These are phyloP conservation scores for Eleusine coracana DNA, from an alignment of 176 grass and related monocot species.

Conservation along the genomic window DNA sequence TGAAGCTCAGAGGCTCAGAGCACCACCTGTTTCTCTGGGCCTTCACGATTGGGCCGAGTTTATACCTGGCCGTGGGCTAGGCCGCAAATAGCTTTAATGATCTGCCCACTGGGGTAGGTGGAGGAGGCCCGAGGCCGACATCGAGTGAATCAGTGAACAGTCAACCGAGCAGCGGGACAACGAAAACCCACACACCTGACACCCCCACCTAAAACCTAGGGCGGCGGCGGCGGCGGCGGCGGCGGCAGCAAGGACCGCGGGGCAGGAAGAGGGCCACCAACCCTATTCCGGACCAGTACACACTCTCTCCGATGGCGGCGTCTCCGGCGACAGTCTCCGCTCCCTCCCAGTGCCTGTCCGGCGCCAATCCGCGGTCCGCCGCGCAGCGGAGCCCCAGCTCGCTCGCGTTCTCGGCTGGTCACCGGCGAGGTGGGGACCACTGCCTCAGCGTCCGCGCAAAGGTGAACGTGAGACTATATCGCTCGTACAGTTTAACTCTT, in stretches of 20 bases:
- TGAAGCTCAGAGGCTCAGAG: too few relatives aligned
- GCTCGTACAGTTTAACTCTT: not conserved
- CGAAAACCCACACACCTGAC: not conserved
- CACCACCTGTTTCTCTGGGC: not conserved
- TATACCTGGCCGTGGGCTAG: not conserved
- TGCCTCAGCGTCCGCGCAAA: conserved; percentile 18
- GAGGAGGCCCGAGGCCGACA: not conserved
- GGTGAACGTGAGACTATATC: conserved; percentile 1
- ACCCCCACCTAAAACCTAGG: conserved; percentile 30
- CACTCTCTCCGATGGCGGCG: conserved; percentile 21
- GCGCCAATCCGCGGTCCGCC: not conserved
- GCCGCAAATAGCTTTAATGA: not conserved
- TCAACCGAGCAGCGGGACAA: not conserved
- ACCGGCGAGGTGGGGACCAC: not conserved
- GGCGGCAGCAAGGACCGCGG: not conserved
- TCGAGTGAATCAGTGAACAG: not conserved
- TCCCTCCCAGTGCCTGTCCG: conserved; percentile 10
- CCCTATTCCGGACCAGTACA: not conserved
- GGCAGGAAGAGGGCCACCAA: not conserved
- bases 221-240: conserved; percentile 26
- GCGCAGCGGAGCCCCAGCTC: conserved; percentile 3
- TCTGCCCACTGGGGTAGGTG: not conserved
- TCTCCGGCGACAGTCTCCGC: conserved; percentile 25
- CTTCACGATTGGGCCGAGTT: not conserved
- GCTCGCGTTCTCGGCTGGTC: not conserved